phyloP scores from a whole-genome alignment of 257 asterid species.

The Parsonsia alboflavescens region DNA sequence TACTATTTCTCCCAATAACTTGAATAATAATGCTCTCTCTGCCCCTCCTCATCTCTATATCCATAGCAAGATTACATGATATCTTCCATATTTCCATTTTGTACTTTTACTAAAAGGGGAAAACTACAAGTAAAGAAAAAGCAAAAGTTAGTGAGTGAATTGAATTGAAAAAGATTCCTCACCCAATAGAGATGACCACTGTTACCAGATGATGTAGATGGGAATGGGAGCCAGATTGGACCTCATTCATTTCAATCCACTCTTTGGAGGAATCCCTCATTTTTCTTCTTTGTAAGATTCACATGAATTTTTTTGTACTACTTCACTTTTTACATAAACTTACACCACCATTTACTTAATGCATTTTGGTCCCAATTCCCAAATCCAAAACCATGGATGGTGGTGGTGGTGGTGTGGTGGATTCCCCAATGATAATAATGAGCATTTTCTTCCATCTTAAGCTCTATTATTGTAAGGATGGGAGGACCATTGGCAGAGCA shows the following conservation, averaged over 20 bases:
- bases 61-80: background rate
- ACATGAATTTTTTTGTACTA: too few relatives aligned
- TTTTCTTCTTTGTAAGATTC: background rate
- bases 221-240: background rate
- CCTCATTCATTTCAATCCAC: background rate
- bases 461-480: background rate
- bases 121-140: background rate
- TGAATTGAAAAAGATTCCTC: background rate
- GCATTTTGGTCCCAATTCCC: too few relatives aligned
- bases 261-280: background rate
- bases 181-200: background rate
- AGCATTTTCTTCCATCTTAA: background rate
- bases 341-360: too few relatives aligned
- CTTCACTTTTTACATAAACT: too few relatives aligned
- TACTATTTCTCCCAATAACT: too few relatives aligned
- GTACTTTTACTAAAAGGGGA: constrained; percentile 1
- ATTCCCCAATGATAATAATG: constrained; percentile 2
- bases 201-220: background rate
- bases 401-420: background rate
- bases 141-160: background rate
- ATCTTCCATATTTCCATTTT: background rate
- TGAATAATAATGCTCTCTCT: too few relatives aligned
- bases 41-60: too few relatives aligned
- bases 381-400: background rate
- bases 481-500: background rate